Evolutionary conservation across 2,329 filamentous ascomycete species (phyloP).

Genomic region (Aspergillus candidus): DNA sequence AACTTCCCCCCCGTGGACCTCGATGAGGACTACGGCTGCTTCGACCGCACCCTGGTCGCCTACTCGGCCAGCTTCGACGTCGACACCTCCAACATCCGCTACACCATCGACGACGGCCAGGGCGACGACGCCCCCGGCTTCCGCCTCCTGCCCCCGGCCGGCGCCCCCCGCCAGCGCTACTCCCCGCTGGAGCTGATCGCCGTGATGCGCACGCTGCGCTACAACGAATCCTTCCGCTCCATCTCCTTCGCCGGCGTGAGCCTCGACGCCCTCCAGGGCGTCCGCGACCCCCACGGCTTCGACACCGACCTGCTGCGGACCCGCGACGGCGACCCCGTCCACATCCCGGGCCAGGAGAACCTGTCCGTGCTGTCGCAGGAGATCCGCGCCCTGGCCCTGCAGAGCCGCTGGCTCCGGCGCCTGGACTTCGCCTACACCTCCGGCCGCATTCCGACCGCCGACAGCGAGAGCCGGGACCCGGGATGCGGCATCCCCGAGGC

Average conservation of each 20-base stretch:
- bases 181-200: conserved; percentile 59
- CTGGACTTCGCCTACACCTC: conserved; percentile 62
- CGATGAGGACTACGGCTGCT: conserved; percentile 55
- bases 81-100: conserved; percentile 61
- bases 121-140: conserved; percentile 65
- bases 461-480: conserved; percentile 48
- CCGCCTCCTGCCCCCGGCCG: conserved; percentile 53
- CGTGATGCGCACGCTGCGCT: conserved; percentile 62
- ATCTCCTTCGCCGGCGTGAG: conserved; percentile 62
- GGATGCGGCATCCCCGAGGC: conserved; percentile 66
- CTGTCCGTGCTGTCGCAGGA: conserved; percentile 62
- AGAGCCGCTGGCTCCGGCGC: conserved; percentile 56
- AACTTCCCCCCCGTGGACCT: conserved; percentile 42
- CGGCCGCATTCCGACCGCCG: conserved; percentile 49
- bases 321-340: conserved; percentile 52
- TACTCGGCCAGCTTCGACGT: conserved; percentile 65
- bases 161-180: conserved; percentile 48
- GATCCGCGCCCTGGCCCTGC: conserved; percentile 60
- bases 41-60: conserved; percentile 62
- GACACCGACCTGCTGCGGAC: conserved; percentile 59
- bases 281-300: conserved; percentile 54
- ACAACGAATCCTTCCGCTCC: conserved; percentile 62
- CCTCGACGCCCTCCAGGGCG: conserved; percentile 58
- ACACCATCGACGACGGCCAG: conserved; percentile 54
- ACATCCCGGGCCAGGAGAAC: conserved; percentile 48